Percentiles rank a stretch among this genome's conserved stretches.
Evolutionary conservation across 441 rosid species (phyloP).

Genomic region (Populus trichocarpa): DNA sequence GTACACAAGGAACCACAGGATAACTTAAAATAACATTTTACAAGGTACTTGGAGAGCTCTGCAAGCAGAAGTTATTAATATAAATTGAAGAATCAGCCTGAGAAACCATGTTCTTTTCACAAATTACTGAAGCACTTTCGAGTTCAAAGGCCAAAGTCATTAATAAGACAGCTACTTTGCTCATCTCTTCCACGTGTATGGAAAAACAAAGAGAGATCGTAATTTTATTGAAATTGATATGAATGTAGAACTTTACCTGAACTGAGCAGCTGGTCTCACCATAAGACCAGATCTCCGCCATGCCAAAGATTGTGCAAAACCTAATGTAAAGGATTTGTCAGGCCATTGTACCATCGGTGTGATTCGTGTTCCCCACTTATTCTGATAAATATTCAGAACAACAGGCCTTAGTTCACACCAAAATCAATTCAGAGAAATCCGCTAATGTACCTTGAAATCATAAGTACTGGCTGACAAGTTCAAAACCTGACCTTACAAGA

Average conservation of each 20-base stretch:
- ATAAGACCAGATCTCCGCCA: constrained; percentile 86
- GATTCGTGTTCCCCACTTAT: constrained; percentile 78
- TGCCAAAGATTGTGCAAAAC: constrained; percentile 72
- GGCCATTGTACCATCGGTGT: constrained; percentile 90
- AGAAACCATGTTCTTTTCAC: too few relatives aligned
- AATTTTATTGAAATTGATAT: background rate
- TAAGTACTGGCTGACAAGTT: background rate
- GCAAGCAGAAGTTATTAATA: too few relatives aligned
- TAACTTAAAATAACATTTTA: background rate
- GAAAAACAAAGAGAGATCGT: background rate
- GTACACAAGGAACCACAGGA: background rate
- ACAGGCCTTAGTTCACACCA: background rate
- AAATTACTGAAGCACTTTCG: too few relatives aligned
- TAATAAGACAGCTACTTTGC: too few relatives aligned
- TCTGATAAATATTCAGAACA: constrained; percentile 36
- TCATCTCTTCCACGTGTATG: background rate
- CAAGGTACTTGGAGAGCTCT: background rate
- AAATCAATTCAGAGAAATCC: background rate
- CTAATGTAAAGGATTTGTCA: constrained; percentile 69
- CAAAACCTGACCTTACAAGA: constrained; percentile 62
- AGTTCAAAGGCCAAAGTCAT: too few relatives aligned
- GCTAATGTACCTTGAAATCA: background rate
- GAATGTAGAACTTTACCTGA: constrained; percentile 43
- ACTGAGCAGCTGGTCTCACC: constrained; percentile 71
- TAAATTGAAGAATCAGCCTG: too few relatives aligned